Evolutionary conservation across 1,284 basidiomycete species (phyloP).

Genomic region (Trichosporon sp.): DNA sequence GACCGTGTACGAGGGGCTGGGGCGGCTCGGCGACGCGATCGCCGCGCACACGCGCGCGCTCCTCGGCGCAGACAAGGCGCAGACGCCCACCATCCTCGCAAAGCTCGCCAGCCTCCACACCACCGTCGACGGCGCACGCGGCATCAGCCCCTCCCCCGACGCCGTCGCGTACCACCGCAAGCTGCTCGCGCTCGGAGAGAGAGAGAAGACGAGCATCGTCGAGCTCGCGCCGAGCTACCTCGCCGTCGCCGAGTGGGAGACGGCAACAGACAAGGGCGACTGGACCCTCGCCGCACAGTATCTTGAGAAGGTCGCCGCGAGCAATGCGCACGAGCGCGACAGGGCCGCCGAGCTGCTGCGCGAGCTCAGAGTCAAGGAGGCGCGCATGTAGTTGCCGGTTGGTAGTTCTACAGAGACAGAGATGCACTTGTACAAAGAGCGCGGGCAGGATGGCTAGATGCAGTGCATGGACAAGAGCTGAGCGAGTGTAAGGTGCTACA

Average conservation of each 20-base stretch:
- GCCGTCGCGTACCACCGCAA: conserved; percentile 36
- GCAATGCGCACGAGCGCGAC: conserved; percentile 49
- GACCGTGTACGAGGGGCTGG: conserved; percentile 84
- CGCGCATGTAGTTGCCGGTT: conserved; percentile 13
- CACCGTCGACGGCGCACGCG: conserved; percentile 19
- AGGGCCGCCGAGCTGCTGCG: conserved; percentile 38
- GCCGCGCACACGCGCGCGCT: conserved; percentile 84
- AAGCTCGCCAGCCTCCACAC: conserved; percentile 71
- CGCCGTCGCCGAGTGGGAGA: conserved; percentile 72
- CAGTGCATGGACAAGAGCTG: not conserved
- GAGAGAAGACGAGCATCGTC: conserved; percentile 57
- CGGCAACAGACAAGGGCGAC: conserved; percentile 35
- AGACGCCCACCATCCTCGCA: conserved; percentile 64
- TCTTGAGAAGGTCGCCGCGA: conserved; percentile 65
- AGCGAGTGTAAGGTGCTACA: not conserved
- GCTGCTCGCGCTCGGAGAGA: conserved; percentile 69
- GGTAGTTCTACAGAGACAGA: not conserved
- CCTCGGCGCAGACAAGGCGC: conserved; percentile 73
- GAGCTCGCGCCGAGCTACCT: conserved; percentile 76
- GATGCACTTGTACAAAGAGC: not conserved
- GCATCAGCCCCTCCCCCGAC: conserved; percentile 12
- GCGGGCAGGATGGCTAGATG: not conserved
- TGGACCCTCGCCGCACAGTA: conserved; percentile 52
- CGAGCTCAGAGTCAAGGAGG: conserved; percentile 35
- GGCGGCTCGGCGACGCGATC: conserved; percentile 74